Evolutionary conservation across 208 protist genomes (phyloP), one percentile per base, ranked within the genome.

Genomic region (Angomonas ambiguus): DNA sequence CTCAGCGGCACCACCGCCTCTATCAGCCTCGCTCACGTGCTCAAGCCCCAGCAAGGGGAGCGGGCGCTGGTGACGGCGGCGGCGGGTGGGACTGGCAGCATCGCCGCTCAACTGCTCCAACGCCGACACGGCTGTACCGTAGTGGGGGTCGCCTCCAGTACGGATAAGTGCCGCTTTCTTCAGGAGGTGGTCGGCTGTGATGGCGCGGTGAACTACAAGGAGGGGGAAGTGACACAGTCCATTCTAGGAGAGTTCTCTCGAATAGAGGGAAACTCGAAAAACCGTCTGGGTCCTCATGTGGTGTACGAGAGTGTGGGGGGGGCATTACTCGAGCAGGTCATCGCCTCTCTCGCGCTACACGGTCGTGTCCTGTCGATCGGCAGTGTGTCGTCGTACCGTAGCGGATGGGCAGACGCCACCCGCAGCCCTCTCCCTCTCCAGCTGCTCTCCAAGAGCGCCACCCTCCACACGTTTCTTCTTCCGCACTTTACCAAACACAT

Each of bases 251-350:
- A 77, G 51, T 86, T 73, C 60, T 86, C 83, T 20, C 8, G 38
- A 45, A 45, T 45, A 45, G 8, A 16, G 11, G 49, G n/a, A 24
- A 8, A 56, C n/a, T 11, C 18, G n/a, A 16, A 27, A 8, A 56
- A 56, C 6, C 5, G n/a, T 11, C 80, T 63, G n/a, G 93, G 93
- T n/a, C 72, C 87, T 28, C 87, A 93, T 51, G 45, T 96, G 51
- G 88, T 88, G 35, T 97, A 96, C 78, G 93, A 97, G 77, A 91
- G 85, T 2, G 91, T 97, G 11, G 93, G 93, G n/a, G 93, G 93
- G 16, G 74, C 77, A 10, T 80, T 87, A 32, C 82, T 96, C 25
- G 78, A 97, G 10, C 63, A 63, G 11, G 71, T 87, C 16, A 64
- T 95, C 18, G 63, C 85, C 28, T 77, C 65, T 34, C 69, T 97